Evolutionary conservation across 1,284 basidiomycete species (phyloP), one percentile per base, ranked within the genome.

Genomic region (Xerocomus minutiporus): DNA sequence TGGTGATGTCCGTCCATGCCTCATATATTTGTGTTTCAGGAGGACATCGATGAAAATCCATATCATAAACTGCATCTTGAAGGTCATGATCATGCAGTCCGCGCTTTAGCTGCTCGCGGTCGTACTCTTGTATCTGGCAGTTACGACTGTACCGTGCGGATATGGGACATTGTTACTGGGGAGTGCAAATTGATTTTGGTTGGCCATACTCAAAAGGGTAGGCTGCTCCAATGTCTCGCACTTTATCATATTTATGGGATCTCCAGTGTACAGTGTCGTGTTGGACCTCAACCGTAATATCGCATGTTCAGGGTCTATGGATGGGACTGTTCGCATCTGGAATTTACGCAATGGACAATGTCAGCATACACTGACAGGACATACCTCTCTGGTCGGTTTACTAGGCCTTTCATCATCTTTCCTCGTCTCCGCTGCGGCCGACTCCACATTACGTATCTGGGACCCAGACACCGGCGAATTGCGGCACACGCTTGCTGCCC

Each of bases 291-390:
- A 79, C 45, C 88, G 93, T 17, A 85, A 91, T 56, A 88, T 93
- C 64, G 92, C 91, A 32, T 92, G 90, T 57, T 97, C 94, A 1
- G 94, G 94, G 5, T 97, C 94, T 1, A 95, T 97, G 93, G 94
- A 97, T 68, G 89, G 92, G 50, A 94, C 92, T 2, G 93, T 97
- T 59, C 88, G 91, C 50, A 83, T 97, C 34, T 97, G 94, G 94
- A 88, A 90, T 61, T 74, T 94, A 29, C 80, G 78, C 43, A 91
- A 81, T 1, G 94, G 94, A 1, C 78, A 85, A 63, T 90, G 86
- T 57, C 79, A 87, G 38, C 84, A 91, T 63, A 85, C 85, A 1
- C 77, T 97, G 15, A 83, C 83, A 1, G 93, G 93, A 0, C 92
- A 95, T 65, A 93, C 88, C 0, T 93, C 92, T 7, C 80, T 95